Base-by-base conservation (phyloP, 225 moss, liverwort and hornwort species). In the Marchantia polymorpha region DNA sequence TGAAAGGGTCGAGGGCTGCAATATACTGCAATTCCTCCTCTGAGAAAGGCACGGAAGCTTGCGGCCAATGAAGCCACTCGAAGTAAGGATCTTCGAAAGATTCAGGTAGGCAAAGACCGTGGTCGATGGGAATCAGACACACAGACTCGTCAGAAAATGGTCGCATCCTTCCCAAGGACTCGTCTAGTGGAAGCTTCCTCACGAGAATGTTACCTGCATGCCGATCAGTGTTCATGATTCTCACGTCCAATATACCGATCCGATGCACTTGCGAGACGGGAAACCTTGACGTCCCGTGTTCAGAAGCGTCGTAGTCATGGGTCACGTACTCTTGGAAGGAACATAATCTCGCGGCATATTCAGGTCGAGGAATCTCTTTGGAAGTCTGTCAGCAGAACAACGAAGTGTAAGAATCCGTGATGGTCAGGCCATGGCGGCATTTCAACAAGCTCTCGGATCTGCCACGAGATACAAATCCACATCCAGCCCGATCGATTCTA, bases 51-150 rank as follows among this genome's bases (percentile, higher is more conserved):
- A 94, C 84, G 4, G 94, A 94, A 49, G 96, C 94, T 73, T 96
- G 96, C 7, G 92, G 94, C 96, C 96, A 96, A 77, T 94, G 94
- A 52, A 96, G 90, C 96, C 96, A 96, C 80, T 96, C 96, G 65
- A 96, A 96, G 79, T 96, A 96, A 3, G 94, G 92, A 78, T 92
- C 96, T 77, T 96, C 96, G 10, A 96, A 83, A 22, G 83, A 88
- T 72, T 96, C 96, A 0, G 96, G 96, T 23, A 96, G 86, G 75
- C 92, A 94, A 3, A 96, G 89, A 0, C 96, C 96, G 79, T 96
- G 96, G 77, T 96, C 96, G 49, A 96, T 96, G 7, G 96, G 96
- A 31, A 96, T 88, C 0, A 96, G 94, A 58, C 89, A 90, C 59
- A 91, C 85, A 12, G 80, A 71, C 10, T 93, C 93, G 22, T 90